Base-by-base conservation (phyloP, 2,329 filamentous ascomycete species). In the Epichloe elymi region DNA sequence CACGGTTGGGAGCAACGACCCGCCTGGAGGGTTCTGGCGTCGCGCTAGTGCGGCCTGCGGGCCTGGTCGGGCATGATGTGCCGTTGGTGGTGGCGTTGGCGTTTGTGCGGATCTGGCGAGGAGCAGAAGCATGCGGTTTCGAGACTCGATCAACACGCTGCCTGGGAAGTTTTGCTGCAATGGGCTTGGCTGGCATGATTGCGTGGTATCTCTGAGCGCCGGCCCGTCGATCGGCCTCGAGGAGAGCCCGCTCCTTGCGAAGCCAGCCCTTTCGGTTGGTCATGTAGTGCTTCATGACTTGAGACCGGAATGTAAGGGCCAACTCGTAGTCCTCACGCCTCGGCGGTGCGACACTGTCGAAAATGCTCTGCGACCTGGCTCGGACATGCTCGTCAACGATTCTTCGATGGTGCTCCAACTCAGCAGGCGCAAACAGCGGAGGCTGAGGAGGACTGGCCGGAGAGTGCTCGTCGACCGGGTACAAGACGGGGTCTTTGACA, bases 1-100 rank as follows among this genome's bases (percentile, higher is more conserved):
- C 88, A 36, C 86, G 78, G 59, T 83, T 89, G 17, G 81, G 79
- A 26, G 81, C 79, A 19, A 79, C 68, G 45, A 71, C 67, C 59
- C 80, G 65, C 43, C 73, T 70, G 56, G 73, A 63, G 2, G 74
- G 72, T 57, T 78, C 74, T 5, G 75, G 74, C 6, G 73, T 75
- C 23, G 67, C 63, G 60, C 72, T 74, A 48, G 69, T 59, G 43
- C 67, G 68, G 38, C 62, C 60, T 5, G 63, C 59, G 38, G 64
- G 55, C 49, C 63, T 56, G 11, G 62, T 41, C 53, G 61, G 37
- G 60, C 58, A 5, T 38, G 49, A 37, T 26, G 49, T 46, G 60
- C 61, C 38, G 59, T 59, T 48, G 49, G 59, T 61, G 46, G 51
- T 50, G 46, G 43, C 43, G n/a, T 37, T 39, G 46, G 47, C 54